These are phyloP conservation scores for Phytopythium mirpurense DNA, from an alignment of 352 stramenopile genomes.

Conservation along the genomic window DNA sequence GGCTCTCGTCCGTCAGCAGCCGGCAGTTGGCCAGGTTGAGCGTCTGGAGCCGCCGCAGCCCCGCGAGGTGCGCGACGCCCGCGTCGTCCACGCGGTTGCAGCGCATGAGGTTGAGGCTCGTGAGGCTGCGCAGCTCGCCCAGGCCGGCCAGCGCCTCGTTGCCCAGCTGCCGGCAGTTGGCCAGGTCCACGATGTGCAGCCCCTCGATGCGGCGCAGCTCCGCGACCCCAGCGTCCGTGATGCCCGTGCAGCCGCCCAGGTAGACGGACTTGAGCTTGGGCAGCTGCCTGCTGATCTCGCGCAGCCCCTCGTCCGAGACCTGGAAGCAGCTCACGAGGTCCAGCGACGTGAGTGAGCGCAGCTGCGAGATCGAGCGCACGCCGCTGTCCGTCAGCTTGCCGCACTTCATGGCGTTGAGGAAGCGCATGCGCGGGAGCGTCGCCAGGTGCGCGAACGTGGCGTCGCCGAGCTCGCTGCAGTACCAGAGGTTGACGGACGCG, in stretches of 20 bases:
- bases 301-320: slow-evolving; percentile 50
- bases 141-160: slow-evolving; percentile 53
- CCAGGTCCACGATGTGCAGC: slow-evolving; percentile 60
- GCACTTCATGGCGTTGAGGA: slow-evolving; percentile 83
- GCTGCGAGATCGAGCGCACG: slow-evolving; percentile 38
- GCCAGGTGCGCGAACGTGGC: slow-evolving; percentile 53
- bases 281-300: slow-evolving; percentile 24
- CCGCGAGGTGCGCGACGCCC: slow-evolving; percentile 37
- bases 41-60: slow-evolving; percentile 45
- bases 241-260: slow-evolving; percentile 47
- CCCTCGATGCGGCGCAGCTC: slow-evolving; percentile 29
- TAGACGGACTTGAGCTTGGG: slow-evolving; percentile 58
- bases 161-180: slow-evolving; percentile 72
- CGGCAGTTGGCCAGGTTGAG: slow-evolving; percentile 83
- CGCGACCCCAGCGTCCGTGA: slow-evolving; percentile 58
- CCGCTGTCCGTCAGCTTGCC: slow-evolving; percentile 58
- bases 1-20: slow-evolving; percentile 54
- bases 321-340: slow-evolving; percentile 78
- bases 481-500: slow-evolving; percentile 74
- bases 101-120: slow-evolving; percentile 75
- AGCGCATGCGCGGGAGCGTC: slow-evolving; percentile 46
- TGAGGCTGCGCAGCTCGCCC: slow-evolving; percentile 49
- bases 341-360: slow-evolving; percentile 55
- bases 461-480: slow-evolving; percentile 76
- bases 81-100: slow-evolving; percentile 66